Conservation (phyloP, 2,329 filamentous ascomycete species). For the Nemania abortiva region DNA sequence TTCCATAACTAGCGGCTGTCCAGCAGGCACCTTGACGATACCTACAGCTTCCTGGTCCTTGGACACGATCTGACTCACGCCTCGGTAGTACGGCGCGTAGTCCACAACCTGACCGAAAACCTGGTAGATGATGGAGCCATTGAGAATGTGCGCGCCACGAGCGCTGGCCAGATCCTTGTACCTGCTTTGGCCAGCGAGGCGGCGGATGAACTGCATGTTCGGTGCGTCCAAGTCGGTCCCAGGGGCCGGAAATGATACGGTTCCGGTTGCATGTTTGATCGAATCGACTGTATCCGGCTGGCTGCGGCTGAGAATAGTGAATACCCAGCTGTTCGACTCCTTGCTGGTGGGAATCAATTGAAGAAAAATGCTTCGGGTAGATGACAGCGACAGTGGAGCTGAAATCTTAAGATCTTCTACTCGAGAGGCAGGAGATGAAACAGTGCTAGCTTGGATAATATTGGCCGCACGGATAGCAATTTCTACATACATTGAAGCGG, state of each 20-base stretch:
- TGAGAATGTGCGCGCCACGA: background rate
- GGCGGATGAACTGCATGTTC: background rate
- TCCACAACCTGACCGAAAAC: background rate
- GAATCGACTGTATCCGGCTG: background rate
- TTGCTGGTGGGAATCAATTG: background rate
- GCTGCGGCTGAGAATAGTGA: background rate
- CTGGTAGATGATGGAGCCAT: background rate
- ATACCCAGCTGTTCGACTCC: background rate
- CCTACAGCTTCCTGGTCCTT: background rate
- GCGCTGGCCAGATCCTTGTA: background rate
- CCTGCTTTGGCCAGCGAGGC: background rate
- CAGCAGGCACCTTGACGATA: background rate
- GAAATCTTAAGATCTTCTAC: background rate
- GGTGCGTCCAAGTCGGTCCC: background rate
- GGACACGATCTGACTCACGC: slow-evolving; percentile 6
- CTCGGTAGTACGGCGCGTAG: slow-evolving; percentile 28
- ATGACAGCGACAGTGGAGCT: background rate
- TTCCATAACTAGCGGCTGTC: no score
- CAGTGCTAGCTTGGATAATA: background rate
- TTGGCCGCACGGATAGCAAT: slow-evolving; percentile 5
- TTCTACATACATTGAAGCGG: slow-evolving; percentile 36
- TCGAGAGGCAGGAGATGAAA: background rate
- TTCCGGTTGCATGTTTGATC: background rate
- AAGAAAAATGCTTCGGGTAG: background rate
- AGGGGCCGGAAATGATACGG: background rate